A percentile compares a stretch with the other conserved stretches of the same genome.
Conservation (phyloP, 257 asterid genomes). For the Oldenlandia corymbosa region DNA sequence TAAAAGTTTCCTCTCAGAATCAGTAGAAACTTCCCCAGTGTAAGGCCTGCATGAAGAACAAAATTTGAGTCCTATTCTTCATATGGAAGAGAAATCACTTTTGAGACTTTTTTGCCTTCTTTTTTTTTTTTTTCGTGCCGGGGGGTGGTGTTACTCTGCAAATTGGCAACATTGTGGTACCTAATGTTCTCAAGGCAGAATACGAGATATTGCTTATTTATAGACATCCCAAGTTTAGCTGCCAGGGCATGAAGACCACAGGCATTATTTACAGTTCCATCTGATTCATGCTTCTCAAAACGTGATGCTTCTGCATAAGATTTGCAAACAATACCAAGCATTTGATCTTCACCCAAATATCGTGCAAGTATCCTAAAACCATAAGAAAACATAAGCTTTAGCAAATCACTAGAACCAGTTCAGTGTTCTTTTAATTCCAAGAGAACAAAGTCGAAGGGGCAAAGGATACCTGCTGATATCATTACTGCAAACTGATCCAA, state of each 20-base stretch:
- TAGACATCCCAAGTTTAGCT: slow-evolving; percentile 22
- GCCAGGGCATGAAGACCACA: slow-evolving; percentile 29
- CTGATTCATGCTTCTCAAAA: slow-evolving; percentile 24
- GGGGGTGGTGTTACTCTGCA: too few species aligned
- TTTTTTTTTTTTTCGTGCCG: too few species aligned
- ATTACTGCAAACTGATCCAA: slow-evolving; percentile 42
- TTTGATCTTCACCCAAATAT: slow-evolving; percentile 57
- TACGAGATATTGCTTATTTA: slow-evolving; percentile 27
- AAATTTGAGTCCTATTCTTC: not conserved
- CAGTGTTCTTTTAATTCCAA: not conserved
- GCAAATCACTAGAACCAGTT: not conserved
- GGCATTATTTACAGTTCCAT: slow-evolving; percentile 12
- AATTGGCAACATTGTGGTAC: slow-evolving; percentile 21
- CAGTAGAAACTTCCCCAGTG: slow-evolving; percentile 11
- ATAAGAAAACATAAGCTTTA: slow-evolving; percentile 4
- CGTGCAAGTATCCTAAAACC: slow-evolving; percentile 41
- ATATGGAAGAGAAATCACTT: not conserved
- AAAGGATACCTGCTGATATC: slow-evolving; percentile 53
- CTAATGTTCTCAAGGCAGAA: slow-evolving; percentile 54
- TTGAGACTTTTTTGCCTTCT: too few species aligned
- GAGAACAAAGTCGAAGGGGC: not conserved
- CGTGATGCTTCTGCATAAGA: slow-evolving; percentile 28
- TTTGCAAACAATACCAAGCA: slow-evolving; percentile 65
- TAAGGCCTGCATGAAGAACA: slow-evolving; percentile 30
- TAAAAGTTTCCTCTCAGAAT: slow-evolving; percentile 29